Evolutionary conservation across 2,329 filamentous ascomycete genomes (phyloP), one percentile per base, ranked within the genome.

Genomic region (Trichoderma afroharzianum): DNA sequence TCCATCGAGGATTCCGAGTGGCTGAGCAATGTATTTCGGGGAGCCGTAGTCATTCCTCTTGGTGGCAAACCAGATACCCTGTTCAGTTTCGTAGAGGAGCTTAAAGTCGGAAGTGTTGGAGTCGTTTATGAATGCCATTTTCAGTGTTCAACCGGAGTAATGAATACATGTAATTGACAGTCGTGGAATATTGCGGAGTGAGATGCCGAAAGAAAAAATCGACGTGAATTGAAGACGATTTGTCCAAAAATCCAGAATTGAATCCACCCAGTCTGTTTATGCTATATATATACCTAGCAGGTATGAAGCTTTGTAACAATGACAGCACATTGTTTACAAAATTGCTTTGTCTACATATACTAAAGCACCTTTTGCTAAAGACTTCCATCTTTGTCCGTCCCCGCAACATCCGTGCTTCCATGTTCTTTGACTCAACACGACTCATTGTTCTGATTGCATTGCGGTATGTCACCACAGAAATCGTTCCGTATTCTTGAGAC

Each of bases 21-120:
- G 76, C 61, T 75, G 73, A 18, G 80, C 82, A 24, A 85, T 73
- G 72, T 82, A 81, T 50, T 77, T 72, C 50, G 79, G 77, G 62
- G 77, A 76, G 63, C 81, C 78, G 7, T 75, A 73, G n/a, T 78
- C 76, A 28, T 73, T 73, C 26, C n/a, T 66, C 33, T 73, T 75
- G 32, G 71, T 73, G 55, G 82, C 80, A 36, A 83, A 74, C 78
- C 78, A 81, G 18, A 79, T 72, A 59, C 76, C 74, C n/a, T 76
- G 67, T 6, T 72, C 72, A 28, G 81, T 66, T 62, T 75, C 68
- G 53, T 80, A 79, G 73, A 79, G 30, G n/a, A 81, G 77, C 26
- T 76, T 75, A 68, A 82, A 79, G 3, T 70, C 53, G 3, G 59
- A 50, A 4, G 58, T 53, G n/a, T 15, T 26, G 32, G 11, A 4